Evolutionary conservation across 352 stramenopile genomes (phyloP).

Genomic region (Chrysophaeum taylorii): DNA sequence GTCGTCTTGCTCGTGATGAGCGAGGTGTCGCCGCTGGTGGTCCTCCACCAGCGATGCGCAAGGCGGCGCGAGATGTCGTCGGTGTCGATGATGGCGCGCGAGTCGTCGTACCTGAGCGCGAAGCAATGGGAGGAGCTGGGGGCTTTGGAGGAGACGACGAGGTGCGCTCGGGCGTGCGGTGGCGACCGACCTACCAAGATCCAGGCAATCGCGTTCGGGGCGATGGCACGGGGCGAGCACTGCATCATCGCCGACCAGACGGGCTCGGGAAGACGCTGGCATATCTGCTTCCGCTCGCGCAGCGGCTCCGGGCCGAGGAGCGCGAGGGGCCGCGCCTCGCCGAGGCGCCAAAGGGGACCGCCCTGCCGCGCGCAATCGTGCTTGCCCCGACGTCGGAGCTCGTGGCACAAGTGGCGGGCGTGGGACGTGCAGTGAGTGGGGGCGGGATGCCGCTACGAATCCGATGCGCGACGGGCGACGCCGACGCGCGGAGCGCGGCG

Average conservation of each 20-base stretch:
- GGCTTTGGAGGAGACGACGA: slow-evolving; percentile 4
- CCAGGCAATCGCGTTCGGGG: slow-evolving; percentile 31
- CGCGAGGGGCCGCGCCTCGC: slow-evolving; percentile 12
- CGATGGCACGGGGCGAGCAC: slow-evolving; percentile 25
- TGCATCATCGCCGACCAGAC: slow-evolving; percentile 52
- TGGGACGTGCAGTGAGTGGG: slow-evolving; percentile 35
- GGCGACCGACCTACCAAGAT: slow-evolving; percentile 18
- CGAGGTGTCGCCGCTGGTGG: background rate
- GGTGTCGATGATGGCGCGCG: background rate
- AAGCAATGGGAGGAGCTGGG: slow-evolving; percentile 18
- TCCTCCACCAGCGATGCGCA: background rate
- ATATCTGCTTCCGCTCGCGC: slow-evolving; percentile 45
- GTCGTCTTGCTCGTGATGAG: background rate
- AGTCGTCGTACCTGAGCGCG: background rate
- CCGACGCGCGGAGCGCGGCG: background rate
- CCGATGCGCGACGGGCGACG: slow-evolving; percentile 10
- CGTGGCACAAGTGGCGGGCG: slow-evolving; percentile 52
- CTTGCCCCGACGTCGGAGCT: slow-evolving; percentile 63
- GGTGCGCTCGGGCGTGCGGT: background rate
- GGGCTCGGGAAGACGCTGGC: slow-evolving; percentile 50
- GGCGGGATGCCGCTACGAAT: slow-evolving; percentile 39
- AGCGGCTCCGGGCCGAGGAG: slow-evolving; percentile 27
- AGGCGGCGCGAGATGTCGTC: background rate
- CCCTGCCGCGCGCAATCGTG: slow-evolving; percentile 48
- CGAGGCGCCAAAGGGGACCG: slow-evolving; percentile 5